phyloP scores from a whole-genome alignment of 2,329 filamentous ascomycete species.

The Basipetospora chlamydospora region DNA sequence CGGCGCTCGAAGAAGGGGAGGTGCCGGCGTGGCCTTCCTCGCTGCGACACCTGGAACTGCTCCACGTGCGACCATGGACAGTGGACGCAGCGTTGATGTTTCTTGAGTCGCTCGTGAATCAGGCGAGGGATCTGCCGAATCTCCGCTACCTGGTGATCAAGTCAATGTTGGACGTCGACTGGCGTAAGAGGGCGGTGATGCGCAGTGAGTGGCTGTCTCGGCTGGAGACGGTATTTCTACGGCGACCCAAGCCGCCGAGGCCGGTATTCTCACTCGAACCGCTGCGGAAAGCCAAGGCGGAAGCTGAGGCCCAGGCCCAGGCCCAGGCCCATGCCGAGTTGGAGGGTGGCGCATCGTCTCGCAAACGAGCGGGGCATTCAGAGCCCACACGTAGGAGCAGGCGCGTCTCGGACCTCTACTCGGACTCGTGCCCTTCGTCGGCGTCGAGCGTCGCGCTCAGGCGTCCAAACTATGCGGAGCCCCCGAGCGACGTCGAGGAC shows the following conservation, averaged over 20 bases:
- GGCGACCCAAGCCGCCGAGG: conserved; percentile 27
- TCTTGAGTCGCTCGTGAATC: conserved; percentile 63
- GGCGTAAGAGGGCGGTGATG: conserved; percentile 70
- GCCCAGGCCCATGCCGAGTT: too few species aligned
- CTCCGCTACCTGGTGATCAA: conserved; percentile 60
- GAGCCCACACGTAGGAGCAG: conserved; percentile 6
- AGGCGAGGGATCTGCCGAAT: conserved; percentile 47
- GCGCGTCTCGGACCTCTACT: conserved; percentile 18
- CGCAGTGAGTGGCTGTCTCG: conserved; percentile 63
- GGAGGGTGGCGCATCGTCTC: neutral
- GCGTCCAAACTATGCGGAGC: neutral
- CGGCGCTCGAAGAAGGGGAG: conserved; percentile 48
- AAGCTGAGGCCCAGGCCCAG: too few species aligned
- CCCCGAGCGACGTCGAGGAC: conserved; percentile 7
- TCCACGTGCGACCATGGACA: conserved; percentile 63
- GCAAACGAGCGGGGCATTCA: neutral
- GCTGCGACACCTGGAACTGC: conserved; percentile 57
- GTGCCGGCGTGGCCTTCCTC: conserved; percentile 65
- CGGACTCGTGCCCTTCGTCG: conserved; percentile 9
- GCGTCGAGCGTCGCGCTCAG: neutral
- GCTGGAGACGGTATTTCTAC: conserved; percentile 52
- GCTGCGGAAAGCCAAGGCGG: neutral
- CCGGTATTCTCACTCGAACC: conserved; percentile 20
- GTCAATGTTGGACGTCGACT: conserved; percentile 64
- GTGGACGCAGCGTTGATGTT: conserved; percentile 58